Evolutionary conservation across 1,284 basidiomycete genomes (phyloP).

Genomic region (Rhodotorula mucilaginosa): DNA sequence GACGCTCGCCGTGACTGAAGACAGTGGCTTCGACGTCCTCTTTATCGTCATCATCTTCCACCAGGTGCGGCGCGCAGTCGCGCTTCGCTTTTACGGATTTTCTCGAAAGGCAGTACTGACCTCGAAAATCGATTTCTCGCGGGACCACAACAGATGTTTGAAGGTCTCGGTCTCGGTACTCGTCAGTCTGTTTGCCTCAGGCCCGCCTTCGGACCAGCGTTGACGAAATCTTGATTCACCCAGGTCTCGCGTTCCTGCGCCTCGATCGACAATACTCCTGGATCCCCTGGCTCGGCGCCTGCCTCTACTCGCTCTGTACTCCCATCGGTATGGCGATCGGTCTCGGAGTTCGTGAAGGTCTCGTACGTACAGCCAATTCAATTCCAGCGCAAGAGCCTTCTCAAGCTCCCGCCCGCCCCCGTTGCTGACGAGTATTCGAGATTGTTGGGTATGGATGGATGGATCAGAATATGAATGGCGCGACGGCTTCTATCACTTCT

Average conservation of each 20-base stretch:
- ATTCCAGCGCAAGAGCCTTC: slow-evolving; percentile 26
- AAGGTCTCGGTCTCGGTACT: slow-evolving; percentile 84
- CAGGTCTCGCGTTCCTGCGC: slow-evolving; percentile 63
- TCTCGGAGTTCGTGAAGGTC: slow-evolving; percentile 63
- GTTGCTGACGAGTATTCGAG: too few relatives aligned
- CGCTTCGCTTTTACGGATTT: slow-evolving; percentile 7
- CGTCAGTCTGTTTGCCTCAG: background rate
- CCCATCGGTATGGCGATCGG: slow-evolving; percentile 80
- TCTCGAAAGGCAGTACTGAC: background rate
- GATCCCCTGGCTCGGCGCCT: slow-evolving; percentile 64
- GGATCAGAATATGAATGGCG: slow-evolving; percentile 54
- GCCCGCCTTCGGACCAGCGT: background rate
- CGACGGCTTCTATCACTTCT: slow-evolving; percentile 72
- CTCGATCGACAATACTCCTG: slow-evolving; percentile 62
- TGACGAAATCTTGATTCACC: background rate
- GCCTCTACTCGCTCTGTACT: slow-evolving; percentile 76
- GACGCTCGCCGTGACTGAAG: slow-evolving; percentile 75
- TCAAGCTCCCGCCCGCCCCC: too few relatives aligned
- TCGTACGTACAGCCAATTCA: slow-evolving; percentile 22
- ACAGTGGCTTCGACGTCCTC: slow-evolving; percentile 70
- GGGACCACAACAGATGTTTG: slow-evolving; percentile 58
- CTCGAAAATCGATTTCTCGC: background rate
- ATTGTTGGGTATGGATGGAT: too few relatives aligned
- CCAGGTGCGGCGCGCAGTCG: slow-evolving; percentile 38
- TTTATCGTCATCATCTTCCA: slow-evolving; percentile 74